These are phyloP conservation scores for Daedaleopsis nitida DNA, from an alignment of 768 basidiomycete species.

Conservation along the genomic window DNA sequence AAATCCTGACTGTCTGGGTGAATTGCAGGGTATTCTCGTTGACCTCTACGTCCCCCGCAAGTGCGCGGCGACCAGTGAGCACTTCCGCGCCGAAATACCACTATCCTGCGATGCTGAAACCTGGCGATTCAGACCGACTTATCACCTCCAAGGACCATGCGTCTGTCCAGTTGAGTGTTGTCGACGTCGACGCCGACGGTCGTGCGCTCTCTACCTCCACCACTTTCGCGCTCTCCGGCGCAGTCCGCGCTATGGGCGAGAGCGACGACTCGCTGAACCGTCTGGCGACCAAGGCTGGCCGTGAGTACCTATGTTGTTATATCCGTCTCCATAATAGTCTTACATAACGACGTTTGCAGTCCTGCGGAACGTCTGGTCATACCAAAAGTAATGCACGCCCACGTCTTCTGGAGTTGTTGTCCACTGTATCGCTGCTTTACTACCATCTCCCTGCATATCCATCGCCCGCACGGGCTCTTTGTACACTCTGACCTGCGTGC, in stretches of 20 bases:
- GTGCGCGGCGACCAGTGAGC: constrained; percentile 95
- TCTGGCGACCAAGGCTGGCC: constrained; percentile 90
- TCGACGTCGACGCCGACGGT: constrained; percentile 91
- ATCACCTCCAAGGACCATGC: constrained; percentile 99
- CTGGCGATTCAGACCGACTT: constrained; percentile 71
- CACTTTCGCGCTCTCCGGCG: constrained; percentile 93
- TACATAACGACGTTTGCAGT: constrained; percentile 47
- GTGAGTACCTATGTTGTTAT: constrained; percentile 55
- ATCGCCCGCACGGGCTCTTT: background rate
- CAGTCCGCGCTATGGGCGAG: constrained; percentile 94
- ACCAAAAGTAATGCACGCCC: constrained; percentile 72
- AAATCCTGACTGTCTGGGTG: constrained; percentile 12
- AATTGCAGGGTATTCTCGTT: constrained; percentile 87
- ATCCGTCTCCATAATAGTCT: background rate
- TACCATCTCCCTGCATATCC: constrained; percentile 11
- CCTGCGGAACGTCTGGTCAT: constrained; percentile 95
- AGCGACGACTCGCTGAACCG: constrained; percentile 96
- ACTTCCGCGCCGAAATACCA: background rate
- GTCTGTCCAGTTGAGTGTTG: constrained; percentile 94
- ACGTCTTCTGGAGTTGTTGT: constrained; percentile 18
- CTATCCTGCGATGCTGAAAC: background rate
- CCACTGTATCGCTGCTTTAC: constrained; percentile 21
- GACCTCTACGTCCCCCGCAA: constrained; percentile 99
- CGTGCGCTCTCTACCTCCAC: constrained; percentile 77
- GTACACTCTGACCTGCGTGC: too few species aligned